Conservation (phyloP, 139 green algal genomes). For the Tetradesmus lagerheimii region DNA sequence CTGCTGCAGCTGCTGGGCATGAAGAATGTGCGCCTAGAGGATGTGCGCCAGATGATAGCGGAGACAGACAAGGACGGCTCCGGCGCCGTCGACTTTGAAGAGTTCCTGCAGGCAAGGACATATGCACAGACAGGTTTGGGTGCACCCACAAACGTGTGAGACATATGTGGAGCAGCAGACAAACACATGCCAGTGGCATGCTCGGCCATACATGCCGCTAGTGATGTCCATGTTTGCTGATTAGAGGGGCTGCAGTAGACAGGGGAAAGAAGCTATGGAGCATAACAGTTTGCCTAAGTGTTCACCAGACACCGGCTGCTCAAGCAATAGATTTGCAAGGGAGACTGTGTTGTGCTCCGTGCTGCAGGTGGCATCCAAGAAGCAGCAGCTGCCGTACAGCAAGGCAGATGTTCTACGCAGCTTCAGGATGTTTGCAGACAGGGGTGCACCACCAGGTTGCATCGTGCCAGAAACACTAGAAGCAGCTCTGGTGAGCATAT, state of each 20-base stretch:
- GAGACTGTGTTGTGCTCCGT: background rate
- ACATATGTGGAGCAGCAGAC: background rate
- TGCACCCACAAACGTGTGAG: background rate
- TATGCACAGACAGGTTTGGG: background rate
- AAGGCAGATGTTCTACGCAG: slow-evolving; percentile 54
- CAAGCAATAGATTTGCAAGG: background rate
- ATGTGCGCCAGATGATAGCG: slow-evolving; percentile 49
- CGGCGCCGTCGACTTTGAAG: slow-evolving; percentile 56
- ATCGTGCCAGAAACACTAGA: slow-evolving; percentile 59
- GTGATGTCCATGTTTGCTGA: too few relatives aligned
- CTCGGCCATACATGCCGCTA: too few relatives aligned
- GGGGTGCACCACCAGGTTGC: slow-evolving; percentile 46
- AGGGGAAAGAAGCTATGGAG: background rate
- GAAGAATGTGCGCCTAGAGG: slow-evolving; percentile 42
- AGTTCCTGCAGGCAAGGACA: slow-evolving; percentile 50
- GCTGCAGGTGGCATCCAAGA: slow-evolving; percentile 57
- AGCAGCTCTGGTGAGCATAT: slow-evolving; percentile 52
- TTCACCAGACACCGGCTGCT: background rate
- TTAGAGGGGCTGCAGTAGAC: background rate
- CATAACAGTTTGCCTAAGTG: too few relatives aligned
- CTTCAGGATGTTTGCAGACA: slow-evolving; percentile 60
- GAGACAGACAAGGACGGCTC: slow-evolving; percentile 49
- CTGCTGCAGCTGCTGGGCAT: slow-evolving; percentile 63
- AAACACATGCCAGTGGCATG: background rate
- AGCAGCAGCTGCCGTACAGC: slow-evolving; percentile 56